Base-by-base conservation (phyloP, 78 protist species). In the Cavenderia fasciculata region DNA sequence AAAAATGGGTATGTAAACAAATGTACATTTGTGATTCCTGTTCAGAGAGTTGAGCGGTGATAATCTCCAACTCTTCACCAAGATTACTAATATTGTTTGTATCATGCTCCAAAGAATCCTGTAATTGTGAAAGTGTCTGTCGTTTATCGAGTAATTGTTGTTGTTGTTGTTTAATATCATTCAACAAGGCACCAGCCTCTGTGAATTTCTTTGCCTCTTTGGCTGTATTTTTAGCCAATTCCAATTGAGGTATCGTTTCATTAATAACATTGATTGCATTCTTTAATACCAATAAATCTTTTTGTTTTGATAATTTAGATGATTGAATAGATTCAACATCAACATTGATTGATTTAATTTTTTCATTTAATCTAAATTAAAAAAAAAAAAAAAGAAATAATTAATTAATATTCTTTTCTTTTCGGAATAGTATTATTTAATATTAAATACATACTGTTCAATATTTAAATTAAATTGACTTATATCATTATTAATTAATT, bases 111-210 rank as follows among this genome's bases (percentile, higher is more conserved):
- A 63, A 12, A 38, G 14, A 43, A 4, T 63, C 47, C n/a, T 63
- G 72, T 40, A 63, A 23, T 40, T 63, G 51, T 38, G 72, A 33
- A 3, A 63, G 47, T 18, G 6, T 33, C 25, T 63, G 72, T 31
- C 40, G 52, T 31, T 66, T 82, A 33, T 82, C 90, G 21, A 68
- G 31, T 10, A 82, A 18, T n/a, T 31, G 49, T 44, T 82, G 78
- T 43, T 82, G 76, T 68, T 82, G 41, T 44, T 40, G 70, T 68
- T 82, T 82, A 12, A 82, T 66, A 29, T 82, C 90, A 12, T 40
- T 54, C 21, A 82, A 57, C 49, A 82, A 12, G 14, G 41, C 23
- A 33, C 62, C 68, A 0, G 90, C 90, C 33, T 82, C 90, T 25
- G 43, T 33, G 47, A 82, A 82, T 27, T 72, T 51, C 54, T 82